A percentile compares a stretch with the other conserved stretches of the same genome.
phyloP scores from a whole-genome alignment of 306 rosid species.

The Dryas alaskensis region DNA sequence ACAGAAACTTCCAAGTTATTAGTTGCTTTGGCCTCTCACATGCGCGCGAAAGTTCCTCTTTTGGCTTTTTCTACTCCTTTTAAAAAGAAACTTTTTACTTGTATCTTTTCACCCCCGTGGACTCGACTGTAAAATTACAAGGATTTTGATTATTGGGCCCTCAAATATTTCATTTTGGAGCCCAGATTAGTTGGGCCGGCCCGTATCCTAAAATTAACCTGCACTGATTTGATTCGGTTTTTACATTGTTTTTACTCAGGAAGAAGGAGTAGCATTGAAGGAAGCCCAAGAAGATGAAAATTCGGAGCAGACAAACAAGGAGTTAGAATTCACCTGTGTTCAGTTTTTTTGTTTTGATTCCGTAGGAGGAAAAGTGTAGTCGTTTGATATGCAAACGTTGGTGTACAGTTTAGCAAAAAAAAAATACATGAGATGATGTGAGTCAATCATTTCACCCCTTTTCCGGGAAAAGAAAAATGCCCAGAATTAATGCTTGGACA shows the following conservation, averaged over 20 bases:
- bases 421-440: neutral
- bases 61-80: neutral
- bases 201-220: no score
- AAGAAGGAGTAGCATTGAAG: no score
- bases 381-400: neutral
- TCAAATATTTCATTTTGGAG: neutral
- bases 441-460: neutral
- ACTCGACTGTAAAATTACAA: no score
- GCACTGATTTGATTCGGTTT: no score
- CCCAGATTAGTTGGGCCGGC: no score
- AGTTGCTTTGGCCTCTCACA: neutral
- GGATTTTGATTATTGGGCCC: neutral
- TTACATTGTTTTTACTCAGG: no score
- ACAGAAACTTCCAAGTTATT: neutral
- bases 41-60: neutral
- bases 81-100: neutral
- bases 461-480: neutral
- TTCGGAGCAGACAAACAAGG: neutral
- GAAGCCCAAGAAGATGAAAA: neutral
- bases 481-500: neutral
- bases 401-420: conserved; percentile 10
- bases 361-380: neutral
- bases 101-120: neutral
- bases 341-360: neutral
- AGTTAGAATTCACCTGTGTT: neutral